phyloP scores from a whole-genome alignment of 352 stramenopile species.

The Phytopythium litorale region DNA sequence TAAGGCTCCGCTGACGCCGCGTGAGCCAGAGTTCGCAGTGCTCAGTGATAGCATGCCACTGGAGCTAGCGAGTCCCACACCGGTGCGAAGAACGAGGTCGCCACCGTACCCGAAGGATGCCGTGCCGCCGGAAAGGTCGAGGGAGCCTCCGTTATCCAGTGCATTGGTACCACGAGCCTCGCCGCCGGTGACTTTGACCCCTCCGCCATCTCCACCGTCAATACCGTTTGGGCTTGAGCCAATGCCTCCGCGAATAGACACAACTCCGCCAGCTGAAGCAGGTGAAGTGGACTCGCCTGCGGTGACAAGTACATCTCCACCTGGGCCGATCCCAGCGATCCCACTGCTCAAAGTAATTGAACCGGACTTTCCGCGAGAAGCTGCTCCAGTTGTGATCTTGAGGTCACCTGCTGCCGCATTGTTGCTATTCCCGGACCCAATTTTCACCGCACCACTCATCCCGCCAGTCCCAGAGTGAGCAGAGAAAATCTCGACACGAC shows the following conservation, averaged over 20 bases:
- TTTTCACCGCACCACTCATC: constrained; percentile 49
- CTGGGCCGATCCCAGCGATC: constrained; percentile 45
- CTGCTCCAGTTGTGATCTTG: constrained; percentile 37
- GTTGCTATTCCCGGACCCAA: constrained; percentile 40
- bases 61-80: constrained; percentile 43
- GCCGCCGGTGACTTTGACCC: constrained; percentile 78
- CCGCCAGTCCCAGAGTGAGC: constrained; percentile 43
- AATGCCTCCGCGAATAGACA: constrained; percentile 40
- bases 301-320: constrained; percentile 50
- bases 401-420: constrained; percentile 36
- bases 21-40: constrained; percentile 39
- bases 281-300: constrained; percentile 59
- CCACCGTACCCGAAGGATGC: constrained; percentile 64
- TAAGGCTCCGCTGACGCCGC: constrained; percentile 50
- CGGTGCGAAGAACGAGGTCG: constrained; percentile 40
- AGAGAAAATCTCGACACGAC: constrained; percentile 40
- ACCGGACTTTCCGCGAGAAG: constrained; percentile 57
- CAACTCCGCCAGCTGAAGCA: constrained; percentile 47
- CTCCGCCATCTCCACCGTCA: constrained; percentile 90
- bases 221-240: constrained; percentile 69
- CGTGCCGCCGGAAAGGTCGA: constrained; percentile 73
- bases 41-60: constrained; percentile 49
- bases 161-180: constrained; percentile 83
- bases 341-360: constrained; percentile 56
- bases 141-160: constrained; percentile 86